Evolutionary conservation across 2,329 filamentous ascomycete species (phyloP).

Genomic region (Phialocephala subalpina): DNA sequence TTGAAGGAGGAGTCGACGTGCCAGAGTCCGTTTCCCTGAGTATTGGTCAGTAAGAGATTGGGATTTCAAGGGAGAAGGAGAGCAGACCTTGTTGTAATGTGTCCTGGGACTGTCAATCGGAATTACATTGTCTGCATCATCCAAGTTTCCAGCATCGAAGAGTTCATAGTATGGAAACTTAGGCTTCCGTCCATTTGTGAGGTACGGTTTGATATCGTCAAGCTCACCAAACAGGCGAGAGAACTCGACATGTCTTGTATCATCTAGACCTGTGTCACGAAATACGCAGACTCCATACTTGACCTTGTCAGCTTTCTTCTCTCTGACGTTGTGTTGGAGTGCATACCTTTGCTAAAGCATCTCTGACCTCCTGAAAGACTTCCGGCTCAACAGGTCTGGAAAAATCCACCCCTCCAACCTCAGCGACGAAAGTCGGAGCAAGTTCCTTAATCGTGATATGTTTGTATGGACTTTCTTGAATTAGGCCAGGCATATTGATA

Average conservation of each 20-base stretch:
- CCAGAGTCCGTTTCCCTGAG: conserved; percentile 54
- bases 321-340: background rate
- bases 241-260: conserved; percentile 59
- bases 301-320: background rate
- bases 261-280: conserved; percentile 57
- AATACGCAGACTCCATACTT: conserved; percentile 63
- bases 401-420: conserved; percentile 49
- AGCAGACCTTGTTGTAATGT: conserved; percentile 31
- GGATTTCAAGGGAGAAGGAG: background rate
- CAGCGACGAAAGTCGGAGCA: conserved; percentile 48
- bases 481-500: conserved; percentile 21
- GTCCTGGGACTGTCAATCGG: conserved; percentile 28
- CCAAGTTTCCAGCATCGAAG: conserved; percentile 65
- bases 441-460: conserved; percentile 45
- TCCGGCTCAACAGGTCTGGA: conserved; percentile 43
- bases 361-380: conserved; percentile 47
- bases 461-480: conserved; percentile 39
- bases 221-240: conserved; percentile 60
- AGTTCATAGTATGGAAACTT: conserved; percentile 57
- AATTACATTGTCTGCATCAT: conserved; percentile 50
- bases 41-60: background rate
- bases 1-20: conserved; percentile 65
- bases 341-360: conserved; percentile 47
- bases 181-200: conserved; percentile 51
- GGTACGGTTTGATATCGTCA: conserved; percentile 61